These are phyloP conservation scores for Chrysanthemum makinoi DNA, from an alignment of 129 eudicot species.

Conservation along the genomic window DNA sequence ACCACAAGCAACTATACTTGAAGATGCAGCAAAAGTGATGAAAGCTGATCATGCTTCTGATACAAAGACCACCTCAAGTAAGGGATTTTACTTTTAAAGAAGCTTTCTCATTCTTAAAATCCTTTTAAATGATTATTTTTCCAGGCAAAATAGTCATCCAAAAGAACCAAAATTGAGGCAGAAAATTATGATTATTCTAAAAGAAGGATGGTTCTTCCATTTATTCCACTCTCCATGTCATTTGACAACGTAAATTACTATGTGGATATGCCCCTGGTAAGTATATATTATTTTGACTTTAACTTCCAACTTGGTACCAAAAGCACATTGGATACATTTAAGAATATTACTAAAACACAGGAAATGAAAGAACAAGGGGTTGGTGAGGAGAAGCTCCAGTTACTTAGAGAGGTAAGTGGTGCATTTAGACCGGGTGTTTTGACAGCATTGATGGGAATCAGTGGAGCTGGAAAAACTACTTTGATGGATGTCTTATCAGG, in stretches of 20 bases:
- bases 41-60: constrained; percentile 8
- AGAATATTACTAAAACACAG: constrained; percentile 12
- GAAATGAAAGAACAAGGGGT: constrained; percentile 41
- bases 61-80: constrained; percentile 29
- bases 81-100: constrained; percentile 14
- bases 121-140: background rate
- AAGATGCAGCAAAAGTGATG: constrained; percentile 31
- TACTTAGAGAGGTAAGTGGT: constrained; percentile 43
- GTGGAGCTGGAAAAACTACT: constrained; percentile 63
- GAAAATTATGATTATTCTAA: constrained; percentile 22
- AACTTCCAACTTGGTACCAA: too few relatives aligned
- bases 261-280: constrained; percentile 58
- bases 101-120: background rate
- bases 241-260: constrained; percentile 48
- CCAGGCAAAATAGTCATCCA: constrained; percentile 15
- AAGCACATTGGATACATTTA: too few relatives aligned
- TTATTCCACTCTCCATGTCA: constrained; percentile 53
- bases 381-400: constrained; percentile 31
- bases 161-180: constrained; percentile 16
- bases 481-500: constrained; percentile 56
- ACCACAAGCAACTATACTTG: constrained; percentile 54
- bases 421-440: constrained; percentile 49
- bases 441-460: constrained; percentile 58
- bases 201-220: constrained; percentile 65
- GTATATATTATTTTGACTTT: constrained; percentile 3